These are phyloP conservation scores for Microcyclosporella mali DNA, from an alignment of 2,329 filamentous ascomycete genomes.

Conservation along the genomic window DNA sequence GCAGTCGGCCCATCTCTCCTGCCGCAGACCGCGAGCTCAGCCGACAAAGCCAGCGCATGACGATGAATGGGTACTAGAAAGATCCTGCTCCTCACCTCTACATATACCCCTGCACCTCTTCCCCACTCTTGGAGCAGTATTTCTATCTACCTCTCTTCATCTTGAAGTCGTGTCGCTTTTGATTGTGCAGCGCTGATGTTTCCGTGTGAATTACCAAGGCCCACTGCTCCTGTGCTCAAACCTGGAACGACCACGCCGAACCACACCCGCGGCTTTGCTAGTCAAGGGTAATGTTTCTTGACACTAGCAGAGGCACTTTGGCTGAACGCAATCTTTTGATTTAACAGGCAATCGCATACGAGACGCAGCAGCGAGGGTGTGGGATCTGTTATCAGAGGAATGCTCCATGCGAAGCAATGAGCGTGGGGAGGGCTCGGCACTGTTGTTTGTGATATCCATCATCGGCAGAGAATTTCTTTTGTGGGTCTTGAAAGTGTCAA, in stretches of 20 bases:
- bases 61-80: slow-evolving; percentile 93
- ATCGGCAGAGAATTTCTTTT: not conserved
- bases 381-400: not conserved
- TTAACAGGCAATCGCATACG: not conserved
- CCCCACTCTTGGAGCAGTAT: slow-evolving; percentile 14
- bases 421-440: not conserved
- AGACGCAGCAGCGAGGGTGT: slow-evolving; percentile 4
- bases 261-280: slow-evolving; percentile 11
- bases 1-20: slow-evolving; percentile 76
- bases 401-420: not conserved
- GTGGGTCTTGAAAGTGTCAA: not conserved
- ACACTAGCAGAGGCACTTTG: not conserved
- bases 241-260: slow-evolving; percentile 1
- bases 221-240: slow-evolving; percentile 5
- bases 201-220: slow-evolving; percentile 1
- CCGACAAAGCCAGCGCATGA: slow-evolving; percentile 93
- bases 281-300: slow-evolving; percentile 8
- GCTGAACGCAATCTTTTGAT: slow-evolving; percentile 1
- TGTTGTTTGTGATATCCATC: slow-evolving; percentile 1
- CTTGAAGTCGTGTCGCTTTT: slow-evolving; percentile 5
- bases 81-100: slow-evolving; percentile 13
- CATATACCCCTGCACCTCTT: slow-evolving; percentile 14
- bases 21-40: slow-evolving; percentile 91
- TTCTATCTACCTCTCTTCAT: slow-evolving; percentile 16
- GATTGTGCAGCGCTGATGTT: slow-evolving; percentile 12